These are phyloP conservation scores for Candida vartiovaarae DNA, from an alignment of 805 yeast genomes.

Conservation along the genomic window DNA sequence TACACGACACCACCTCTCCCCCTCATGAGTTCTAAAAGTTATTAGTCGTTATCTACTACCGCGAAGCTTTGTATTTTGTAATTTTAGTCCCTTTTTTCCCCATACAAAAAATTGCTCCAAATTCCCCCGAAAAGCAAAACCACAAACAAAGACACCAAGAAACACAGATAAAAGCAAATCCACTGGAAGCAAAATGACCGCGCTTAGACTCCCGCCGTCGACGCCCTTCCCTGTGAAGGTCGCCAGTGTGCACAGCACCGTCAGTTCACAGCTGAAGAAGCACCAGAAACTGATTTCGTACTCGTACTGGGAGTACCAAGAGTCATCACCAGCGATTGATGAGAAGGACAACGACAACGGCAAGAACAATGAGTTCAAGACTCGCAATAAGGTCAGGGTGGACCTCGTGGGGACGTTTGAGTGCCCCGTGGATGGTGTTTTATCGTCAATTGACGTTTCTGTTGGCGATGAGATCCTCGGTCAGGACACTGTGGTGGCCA, in stretches of 20 bases:
- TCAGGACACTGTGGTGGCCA: slow-evolving; percentile 42
- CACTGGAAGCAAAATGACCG: slow-evolving; percentile 18
- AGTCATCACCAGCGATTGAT: slow-evolving; percentile 21
- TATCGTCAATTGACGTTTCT: slow-evolving; percentile 42
- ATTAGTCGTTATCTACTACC: too few relatives aligned
- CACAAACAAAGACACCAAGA: not conserved
- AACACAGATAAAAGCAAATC: not conserved
- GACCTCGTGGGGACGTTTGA: slow-evolving; percentile 75
- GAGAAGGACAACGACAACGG: slow-evolving; percentile 11
- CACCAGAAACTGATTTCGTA: slow-evolving; percentile 34
- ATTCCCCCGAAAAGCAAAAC: too few relatives aligned
- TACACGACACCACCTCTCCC: too few relatives aligned
- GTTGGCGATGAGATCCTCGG: slow-evolving; percentile 52
- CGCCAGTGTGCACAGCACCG: slow-evolving; percentile 25
- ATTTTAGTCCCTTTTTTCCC: too few relatives aligned
- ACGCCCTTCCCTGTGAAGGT: slow-evolving; percentile 34
- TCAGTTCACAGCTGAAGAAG: slow-evolving; percentile 29
- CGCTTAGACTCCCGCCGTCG: slow-evolving; percentile 18
- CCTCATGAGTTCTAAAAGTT: too few relatives aligned
- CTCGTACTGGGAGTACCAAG: slow-evolving; percentile 39
- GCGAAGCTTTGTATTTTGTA: too few relatives aligned
- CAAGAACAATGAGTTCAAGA: slow-evolving; percentile 5
- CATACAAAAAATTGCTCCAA: too few relatives aligned
- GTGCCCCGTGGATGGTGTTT: slow-evolving; percentile 70
- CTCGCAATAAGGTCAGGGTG: slow-evolving; percentile 37